Conservation (phyloP, 2,329 filamentous ascomycete species). For the Cladorrhinum sp. region DNA sequence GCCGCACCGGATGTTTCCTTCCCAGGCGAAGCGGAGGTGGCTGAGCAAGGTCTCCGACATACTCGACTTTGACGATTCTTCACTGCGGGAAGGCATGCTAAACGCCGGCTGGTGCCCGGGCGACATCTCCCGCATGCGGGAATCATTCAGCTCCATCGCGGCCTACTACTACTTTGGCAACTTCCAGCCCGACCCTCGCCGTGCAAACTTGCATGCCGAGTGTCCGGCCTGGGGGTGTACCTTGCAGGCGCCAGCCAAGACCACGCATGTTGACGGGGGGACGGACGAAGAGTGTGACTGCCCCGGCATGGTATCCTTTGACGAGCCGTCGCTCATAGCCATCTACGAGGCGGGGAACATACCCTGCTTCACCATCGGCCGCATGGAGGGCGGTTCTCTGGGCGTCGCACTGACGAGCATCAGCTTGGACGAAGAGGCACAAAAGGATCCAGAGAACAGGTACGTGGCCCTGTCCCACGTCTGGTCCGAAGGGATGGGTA, state of each 20-base stretch:
- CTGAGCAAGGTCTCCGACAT: not conserved
- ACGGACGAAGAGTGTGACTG: not conserved
- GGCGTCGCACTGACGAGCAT: not conserved
- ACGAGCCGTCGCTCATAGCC: not conserved
- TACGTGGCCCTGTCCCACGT: not conserved
- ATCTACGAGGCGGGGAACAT: not conserved
- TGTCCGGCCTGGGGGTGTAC: not conserved
- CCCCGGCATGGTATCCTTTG: not conserved
- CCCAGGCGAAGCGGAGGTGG: not conserved
- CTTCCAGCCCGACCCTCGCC: not conserved
- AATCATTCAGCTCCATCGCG: not conserved
- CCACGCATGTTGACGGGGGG: not conserved
- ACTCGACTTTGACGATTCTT: not conserved
- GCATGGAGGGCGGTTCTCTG: not conserved
- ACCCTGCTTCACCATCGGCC: not conserved
- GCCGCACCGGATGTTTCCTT: not conserved
- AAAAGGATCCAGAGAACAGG: not conserved
- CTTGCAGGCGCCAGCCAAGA: not conserved
- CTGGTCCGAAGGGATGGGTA: slow-evolving; percentile 1
- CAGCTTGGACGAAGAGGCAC: not conserved
- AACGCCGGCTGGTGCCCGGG: not conserved
- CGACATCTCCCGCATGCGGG: not conserved
- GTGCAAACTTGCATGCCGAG: not conserved
- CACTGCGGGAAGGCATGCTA: not conserved
- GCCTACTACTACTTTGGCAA: not conserved